These are phyloP conservation scores for Starmera pachycereana DNA, from an alignment of 805 yeast species.

Conservation along the genomic window DNA sequence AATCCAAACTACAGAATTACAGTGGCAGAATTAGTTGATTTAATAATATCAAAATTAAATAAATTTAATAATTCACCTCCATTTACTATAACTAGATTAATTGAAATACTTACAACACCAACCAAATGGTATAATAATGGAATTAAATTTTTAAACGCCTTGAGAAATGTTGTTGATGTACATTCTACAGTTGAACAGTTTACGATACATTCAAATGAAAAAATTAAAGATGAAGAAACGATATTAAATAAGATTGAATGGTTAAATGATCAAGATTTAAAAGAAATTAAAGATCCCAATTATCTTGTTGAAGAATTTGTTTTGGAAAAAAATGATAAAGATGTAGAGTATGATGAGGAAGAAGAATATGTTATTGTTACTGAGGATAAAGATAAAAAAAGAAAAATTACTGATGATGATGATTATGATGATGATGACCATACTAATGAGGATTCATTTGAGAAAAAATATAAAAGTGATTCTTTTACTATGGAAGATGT, in stretches of 20 bases:
- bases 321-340: not conserved
- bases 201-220: slow-evolving; percentile 1
- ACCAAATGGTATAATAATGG: slow-evolving; percentile 26
- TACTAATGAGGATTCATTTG: slow-evolving; percentile 8
- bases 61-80: slow-evolving; percentile 24
- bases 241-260: slow-evolving; percentile 10
- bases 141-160: slow-evolving; percentile 34
- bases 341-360: slow-evolving; percentile 1
- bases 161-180: slow-evolving; percentile 19
- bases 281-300: slow-evolving; percentile 10
- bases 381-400: slow-evolving; percentile 2
- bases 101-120: slow-evolving; percentile 38
- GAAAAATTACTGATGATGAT: not conserved
- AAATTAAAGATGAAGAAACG: not conserved
- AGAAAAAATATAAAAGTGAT: slow-evolving; percentile 11
- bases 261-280: slow-evolving; percentile 14
- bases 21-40: too few relatives aligned
- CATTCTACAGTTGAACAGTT: slow-evolving; percentile 8
- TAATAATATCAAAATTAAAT: not conserved
- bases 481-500: not conserved
- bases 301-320: slow-evolving; percentile 10
- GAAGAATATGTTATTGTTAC: slow-evolving; percentile 3
- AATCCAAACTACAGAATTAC: not conserved
- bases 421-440: not conserved
- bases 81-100: slow-evolving; percentile 36